phyloP scores from a whole-genome alignment of 345 rosid genomes.

The Pistacia integerrima region DNA sequence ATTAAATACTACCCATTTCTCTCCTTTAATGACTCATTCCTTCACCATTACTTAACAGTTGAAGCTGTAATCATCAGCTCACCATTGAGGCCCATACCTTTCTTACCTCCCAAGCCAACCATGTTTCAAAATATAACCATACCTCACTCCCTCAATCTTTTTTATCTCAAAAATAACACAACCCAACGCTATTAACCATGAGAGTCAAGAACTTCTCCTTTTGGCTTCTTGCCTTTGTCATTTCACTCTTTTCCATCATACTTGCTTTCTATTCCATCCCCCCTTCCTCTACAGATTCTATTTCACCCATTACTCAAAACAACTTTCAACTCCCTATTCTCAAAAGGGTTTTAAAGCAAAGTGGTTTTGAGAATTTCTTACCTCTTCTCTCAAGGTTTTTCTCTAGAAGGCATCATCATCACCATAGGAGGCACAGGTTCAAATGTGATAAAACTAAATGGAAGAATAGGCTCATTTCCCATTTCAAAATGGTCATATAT shows the following conservation, averaged over 20 bases:
- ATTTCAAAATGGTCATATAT: conserved; percentile 27
- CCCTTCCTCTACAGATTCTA: background rate
- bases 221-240: conserved; percentile 39
- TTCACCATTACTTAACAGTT: background rate
- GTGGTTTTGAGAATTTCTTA: conserved; percentile 14
- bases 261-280: conserved; percentile 27
- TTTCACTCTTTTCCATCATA: conserved; percentile 38
- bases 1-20: conserved; percentile 2
- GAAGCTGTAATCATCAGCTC: background rate
- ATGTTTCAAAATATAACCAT: background rate
- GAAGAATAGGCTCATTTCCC: conserved; percentile 38
- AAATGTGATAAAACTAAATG: conserved; percentile 40
- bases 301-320: background rate
- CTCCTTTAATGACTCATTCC: background rate
- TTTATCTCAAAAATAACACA: background rate
- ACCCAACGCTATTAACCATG: conserved; percentile 21
- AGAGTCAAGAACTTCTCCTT: conserved; percentile 32
- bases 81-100: conserved; percentile 23
- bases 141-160: background rate
- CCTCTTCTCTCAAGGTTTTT: conserved; percentile 14
- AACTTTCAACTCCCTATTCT: conserved; percentile 10
- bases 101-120: conserved; percentile 51
- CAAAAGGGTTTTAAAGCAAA: conserved; percentile 15
- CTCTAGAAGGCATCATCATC: conserved; percentile 27
- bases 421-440: conserved; percentile 6